These are phyloP conservation scores for Nadsonia fulvescens DNA, from an alignment of 805 yeast genomes.

Conservation along the genomic window DNA sequence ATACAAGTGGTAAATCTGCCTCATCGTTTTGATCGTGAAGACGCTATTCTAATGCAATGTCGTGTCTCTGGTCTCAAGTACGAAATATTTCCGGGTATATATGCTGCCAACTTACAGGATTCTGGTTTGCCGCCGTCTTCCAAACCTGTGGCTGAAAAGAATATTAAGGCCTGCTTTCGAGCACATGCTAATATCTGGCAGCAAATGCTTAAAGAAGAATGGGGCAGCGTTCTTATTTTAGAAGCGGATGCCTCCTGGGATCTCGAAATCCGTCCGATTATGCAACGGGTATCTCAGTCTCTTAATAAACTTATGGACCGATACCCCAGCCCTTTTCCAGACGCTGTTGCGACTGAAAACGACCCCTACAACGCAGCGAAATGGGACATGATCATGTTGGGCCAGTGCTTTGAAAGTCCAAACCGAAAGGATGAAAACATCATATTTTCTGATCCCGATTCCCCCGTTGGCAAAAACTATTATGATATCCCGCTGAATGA, in stretches of 20 bases:
- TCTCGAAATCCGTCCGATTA: conserved; percentile 2
- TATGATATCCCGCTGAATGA: conserved; percentile 2
- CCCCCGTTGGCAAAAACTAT: conserved; percentile 1
- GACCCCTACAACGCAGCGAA: conserved; percentile 7
- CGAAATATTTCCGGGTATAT: conserved; percentile 2
- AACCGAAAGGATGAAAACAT: background rate
- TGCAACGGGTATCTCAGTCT: conserved; percentile 4
- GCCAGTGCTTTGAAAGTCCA: conserved; percentile 5
- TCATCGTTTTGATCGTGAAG: conserved; percentile 7
- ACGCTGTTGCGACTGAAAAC: conserved; percentile 5
- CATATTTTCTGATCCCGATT: conserved; percentile 6
- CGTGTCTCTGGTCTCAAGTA: conserved; percentile 2
- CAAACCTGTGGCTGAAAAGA: background rate
- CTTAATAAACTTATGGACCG: conserved; percentile 3
- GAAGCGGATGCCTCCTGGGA: conserved; percentile 10
- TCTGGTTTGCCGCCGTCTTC: conserved; percentile 6
- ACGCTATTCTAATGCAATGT: conserved; percentile 6
- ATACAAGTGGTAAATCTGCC: conserved; percentile 6
- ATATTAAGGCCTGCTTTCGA: conserved; percentile 5
- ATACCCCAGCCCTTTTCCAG: conserved; percentile 3
- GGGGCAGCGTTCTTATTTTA: conserved; percentile 5
- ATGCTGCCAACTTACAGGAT: conserved; percentile 1
- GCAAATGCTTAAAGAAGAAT: conserved; percentile 4
- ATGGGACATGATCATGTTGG: conserved; percentile 8
- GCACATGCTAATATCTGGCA: conserved; percentile 8